Base-by-base conservation (phyloP, 495 filamentous ascomycete genomes). In the Penicillium roqueforti region DNA sequence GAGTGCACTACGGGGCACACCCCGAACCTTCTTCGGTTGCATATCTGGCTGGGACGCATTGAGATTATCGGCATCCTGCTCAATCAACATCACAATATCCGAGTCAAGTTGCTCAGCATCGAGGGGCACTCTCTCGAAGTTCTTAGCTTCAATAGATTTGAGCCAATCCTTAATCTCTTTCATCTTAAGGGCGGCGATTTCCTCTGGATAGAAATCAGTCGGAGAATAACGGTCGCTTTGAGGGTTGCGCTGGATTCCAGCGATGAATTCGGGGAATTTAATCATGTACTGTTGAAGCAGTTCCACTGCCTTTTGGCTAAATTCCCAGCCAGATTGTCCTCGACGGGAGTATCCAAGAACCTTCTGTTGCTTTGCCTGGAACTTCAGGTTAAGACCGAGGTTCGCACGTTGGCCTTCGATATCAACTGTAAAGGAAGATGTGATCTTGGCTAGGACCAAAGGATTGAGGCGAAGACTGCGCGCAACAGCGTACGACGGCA, bases 91-190 rank as follows among this genome's bases (percentile, higher is more conserved):
- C 34, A 97, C 92, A 19, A 88, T 80, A 48, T 92, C 87, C 3
- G 89, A 95, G 64, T 99, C 95, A 1, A 99, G 80, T 64, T 99
- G 95, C 61, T 95, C 88, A 6, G 95, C 93, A 56, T 97, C 93
- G 13, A 97, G 82, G 8, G 95, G 91, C 3, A 97, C 95, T 51
- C 84, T 83, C 67, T 97, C 92, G 63, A 99, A 95, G 59, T 83
- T 85, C 78, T 88, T 96, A 1, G 87, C 84, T 68, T 97, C 87
- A 18, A 93, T 80, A 10, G 83, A 84, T 69, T 95, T 97, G 28
- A 99, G 77, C 92, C 92, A 99, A 16, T 84, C 82, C 2, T 81
- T 84, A 53, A 99, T 97, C 61, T 96, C 93, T 57, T 87, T 84
- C 23, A 79, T 78, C 52, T 86, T 88, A 10, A 74, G 61, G 13